A percentile compares a stretch with the other conserved stretches of the same genome.
These are phyloP conservation scores for Cymbidium sinense DNA, from an alignment of 106 monocot genomes.

Conservation along the genomic window DNA sequence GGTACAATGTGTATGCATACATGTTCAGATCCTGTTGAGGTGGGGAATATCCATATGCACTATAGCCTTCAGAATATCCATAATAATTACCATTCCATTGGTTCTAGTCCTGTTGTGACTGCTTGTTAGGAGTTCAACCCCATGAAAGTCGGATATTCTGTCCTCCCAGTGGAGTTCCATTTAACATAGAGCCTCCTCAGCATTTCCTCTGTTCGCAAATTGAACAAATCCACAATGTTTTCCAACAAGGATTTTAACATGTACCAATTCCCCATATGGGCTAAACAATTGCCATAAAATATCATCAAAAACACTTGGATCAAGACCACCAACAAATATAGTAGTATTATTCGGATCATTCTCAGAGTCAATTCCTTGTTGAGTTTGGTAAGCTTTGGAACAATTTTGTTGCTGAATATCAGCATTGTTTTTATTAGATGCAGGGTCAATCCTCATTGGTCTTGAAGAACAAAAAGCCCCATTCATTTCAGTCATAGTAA, in stretches of 20 bases:
- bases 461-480: slow-evolving; percentile 23
- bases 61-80: slow-evolving; percentile 29
- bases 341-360: slow-evolving; percentile 65
- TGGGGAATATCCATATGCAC: slow-evolving; percentile 20
- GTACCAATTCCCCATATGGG: slow-evolving; percentile 38
- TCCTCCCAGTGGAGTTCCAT: slow-evolving; percentile 19
- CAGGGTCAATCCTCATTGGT: slow-evolving; percentile 22
- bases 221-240: slow-evolving; percentile 68
- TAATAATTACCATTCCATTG: slow-evolving; percentile 29
- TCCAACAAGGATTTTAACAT: slow-evolving; percentile 57
- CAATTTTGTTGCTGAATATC: slow-evolving; percentile 10
- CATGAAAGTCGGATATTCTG: slow-evolving; percentile 34
- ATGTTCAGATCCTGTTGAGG: slow-evolving; percentile 26
- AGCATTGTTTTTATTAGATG: slow-evolving; percentile 21
- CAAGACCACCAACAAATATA: slow-evolving; percentile 59
- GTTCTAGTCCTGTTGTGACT: slow-evolving; percentile 20
- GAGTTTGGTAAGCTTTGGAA: slow-evolving; percentile 28
- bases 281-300: slow-evolving; percentile 40
- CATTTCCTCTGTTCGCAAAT: slow-evolving; percentile 37
- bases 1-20: slow-evolving; percentile 33
- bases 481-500: slow-evolving; percentile 27
- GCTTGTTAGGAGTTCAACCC: slow-evolving; percentile 29
- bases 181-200: slow-evolving; percentile 18
- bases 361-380: slow-evolving; percentile 32
- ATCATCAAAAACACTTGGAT: slow-evolving; percentile 50